Base-by-base conservation (phyloP, 2,329 filamentous ascomycete species). In the Botrytis cinerea region DNA sequence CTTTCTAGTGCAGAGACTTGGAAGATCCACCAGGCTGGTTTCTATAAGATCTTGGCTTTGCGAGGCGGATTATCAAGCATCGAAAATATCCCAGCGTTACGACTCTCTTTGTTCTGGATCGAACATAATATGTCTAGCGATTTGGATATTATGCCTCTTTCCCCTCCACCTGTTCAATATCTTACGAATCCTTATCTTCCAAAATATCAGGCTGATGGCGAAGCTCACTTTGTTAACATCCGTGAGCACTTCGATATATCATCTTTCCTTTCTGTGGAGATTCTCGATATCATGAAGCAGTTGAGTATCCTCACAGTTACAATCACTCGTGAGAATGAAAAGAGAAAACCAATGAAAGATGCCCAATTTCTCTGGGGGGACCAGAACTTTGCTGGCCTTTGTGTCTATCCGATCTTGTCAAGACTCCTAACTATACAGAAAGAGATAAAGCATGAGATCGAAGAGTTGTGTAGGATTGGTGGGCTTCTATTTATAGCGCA, bases 61-160 rank as follows among this genome's bases (percentile, higher is more conserved):
- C 32, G 70, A 12, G 60, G 70, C 45, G 60, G 70, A 28, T 25
- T 71, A 14, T 64, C 70, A 57, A 48, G 28, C 2, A 71, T 71
- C 28, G 69, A 71, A 18, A 62, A 43, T 9, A 62, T 62, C 1
- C 8, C 18, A 14, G 7, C 14, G 28, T 10, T 71, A 5, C 38
- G 69, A 16, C 69, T 71, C 22, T 62, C 57, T n/a, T 35, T 71
- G 12, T 62, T 71, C 32, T 71, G 69, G 69, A 63, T 71, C 22
- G 69, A 71, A 54, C 22, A 62, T 12, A 71, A 63, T 25, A 71
- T 71, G 69, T 25, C 46, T 35, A 71, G 69, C 28, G 57, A 71
- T 16, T 8, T 71, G 14, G 69, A 71, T 22, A 12, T 28, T 0
- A 28, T 45, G 7, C 57, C 69, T 51, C 22, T 16, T 9, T 62